Conservation (phyloP, 129 eudicot species). For the Escallonia rubra region DNA sequence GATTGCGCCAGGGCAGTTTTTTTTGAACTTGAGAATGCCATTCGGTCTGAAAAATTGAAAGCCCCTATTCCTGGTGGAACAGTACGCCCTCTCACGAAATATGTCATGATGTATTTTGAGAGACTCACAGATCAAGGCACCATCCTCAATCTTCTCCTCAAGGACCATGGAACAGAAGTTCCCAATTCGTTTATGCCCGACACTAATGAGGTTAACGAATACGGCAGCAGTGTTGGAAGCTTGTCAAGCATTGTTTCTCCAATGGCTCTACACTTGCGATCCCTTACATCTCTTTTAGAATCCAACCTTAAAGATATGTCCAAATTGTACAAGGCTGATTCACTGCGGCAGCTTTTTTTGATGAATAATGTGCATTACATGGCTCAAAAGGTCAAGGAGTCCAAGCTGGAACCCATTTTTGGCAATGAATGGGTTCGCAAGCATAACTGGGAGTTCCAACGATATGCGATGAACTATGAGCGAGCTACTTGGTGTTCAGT, state of each 20-base stretch:
- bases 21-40: constrained; percentile 71
- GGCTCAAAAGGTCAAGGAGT: constrained; percentile 77
- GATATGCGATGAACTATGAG: constrained; percentile 76
- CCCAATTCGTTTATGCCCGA: constrained; percentile 46
- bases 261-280: constrained; percentile 54
- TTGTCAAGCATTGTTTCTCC: constrained; percentile 26
- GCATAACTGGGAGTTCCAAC: constrained; percentile 79
- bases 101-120: constrained; percentile 79
- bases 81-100: constrained; percentile 76
- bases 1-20: constrained; percentile 72
- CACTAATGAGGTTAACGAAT: constrained; percentile 27
- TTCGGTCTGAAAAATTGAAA: constrained; percentile 53
- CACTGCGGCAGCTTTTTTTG: constrained; percentile 68
- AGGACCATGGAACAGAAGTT: constrained; percentile 40
- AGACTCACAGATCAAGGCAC: constrained; percentile 49
- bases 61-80: constrained; percentile 83
- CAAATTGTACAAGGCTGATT: constrained; percentile 63
- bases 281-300: constrained; percentile 52
- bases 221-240: constrained; percentile 19
- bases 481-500: constrained; percentile 90
- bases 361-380: constrained; percentile 92
- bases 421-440: constrained; percentile 86
- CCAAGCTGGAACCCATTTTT: constrained; percentile 60
- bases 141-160: constrained; percentile 49
- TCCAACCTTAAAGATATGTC: constrained; percentile 73